These are phyloP conservation scores for Kingdonia uniflora DNA, from an alignment of 164 flowering plant genomes.

Conservation along the genomic window DNA sequence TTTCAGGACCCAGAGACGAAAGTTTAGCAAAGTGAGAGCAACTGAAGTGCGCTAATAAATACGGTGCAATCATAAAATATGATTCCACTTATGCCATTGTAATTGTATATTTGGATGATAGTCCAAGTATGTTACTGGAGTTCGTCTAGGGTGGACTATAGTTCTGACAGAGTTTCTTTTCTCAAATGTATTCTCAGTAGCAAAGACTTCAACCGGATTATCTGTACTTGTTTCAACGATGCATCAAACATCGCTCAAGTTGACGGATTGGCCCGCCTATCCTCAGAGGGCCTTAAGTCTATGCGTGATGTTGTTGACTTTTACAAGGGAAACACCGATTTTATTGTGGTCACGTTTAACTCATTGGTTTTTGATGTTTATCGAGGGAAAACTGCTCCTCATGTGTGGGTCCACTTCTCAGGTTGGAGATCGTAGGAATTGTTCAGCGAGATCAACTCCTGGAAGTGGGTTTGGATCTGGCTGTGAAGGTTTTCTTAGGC, in stretches of 20 bases:
- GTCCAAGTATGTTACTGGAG: conserved; percentile 70
- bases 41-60: conserved; percentile 52
- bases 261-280: conserved; percentile 72
- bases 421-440: conserved; percentile 73
- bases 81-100: conserved; percentile 80
- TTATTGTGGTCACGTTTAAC: conserved; percentile 41
- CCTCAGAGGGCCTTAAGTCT: conserved; percentile 45
- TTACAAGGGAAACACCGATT: conserved; percentile 68
- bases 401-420: conserved; percentile 79
- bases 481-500: conserved; percentile 65
- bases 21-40: conserved; percentile 64
- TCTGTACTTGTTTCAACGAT: conserved; percentile 67
- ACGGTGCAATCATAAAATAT: conserved; percentile 72
- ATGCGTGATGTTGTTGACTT: conserved; percentile 26
- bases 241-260: conserved; percentile 65
- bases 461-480: conserved; percentile 84
- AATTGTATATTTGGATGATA: conserved; percentile 57
- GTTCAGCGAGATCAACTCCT: conserved; percentile 62
- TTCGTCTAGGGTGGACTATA: conserved; percentile 78
- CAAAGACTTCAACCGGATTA: conserved; percentile 51
- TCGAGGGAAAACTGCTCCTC: conserved; percentile 84
- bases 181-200: conserved; percentile 54
- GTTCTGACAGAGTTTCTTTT: conserved; percentile 50
- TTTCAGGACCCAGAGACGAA: conserved; percentile 80
- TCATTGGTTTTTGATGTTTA: conserved; percentile 51